Base-by-base conservation (phyloP, 2,329 filamentous ascomycete species). In the Alternaria longipes region DNA sequence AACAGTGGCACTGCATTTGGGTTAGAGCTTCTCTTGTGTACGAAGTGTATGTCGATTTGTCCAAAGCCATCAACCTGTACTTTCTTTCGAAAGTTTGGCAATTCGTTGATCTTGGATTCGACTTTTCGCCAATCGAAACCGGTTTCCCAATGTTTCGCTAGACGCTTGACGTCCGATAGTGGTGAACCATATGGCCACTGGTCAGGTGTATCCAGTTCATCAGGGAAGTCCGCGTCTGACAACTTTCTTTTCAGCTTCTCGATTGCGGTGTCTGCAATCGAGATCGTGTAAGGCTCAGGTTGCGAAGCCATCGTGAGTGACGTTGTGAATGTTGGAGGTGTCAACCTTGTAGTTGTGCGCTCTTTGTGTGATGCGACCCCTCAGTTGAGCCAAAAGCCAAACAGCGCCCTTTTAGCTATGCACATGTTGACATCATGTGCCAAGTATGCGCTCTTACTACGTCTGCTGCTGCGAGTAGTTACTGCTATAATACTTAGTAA, bases 131-230 rank as follows among this genome's bases (percentile, higher is more conserved):
- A 92, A 73, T 90, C 84, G 70, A 84, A 88, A 0, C 71, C 71
- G 5, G 84, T 78, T 38, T 82, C 79, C 89, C 89, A 91, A 66
- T 86, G 81, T 5, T 80, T 75, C 2, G 84, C 80, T 22, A 91
- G 80, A 9, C 87, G 82, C 69, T 87, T 87, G 59, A 91, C 77
- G 56, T 90, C 87, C 2, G 79, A 76, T 0, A 90, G 75, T 0
- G 88, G 88, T 11, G 85, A 81, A 16, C 89, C 89, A 66, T 88
- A 85, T 16, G 84, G 81, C 87, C 87, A 87, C 44, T 86, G 73
- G 12, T 76, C 67, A 14, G 59, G 47, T 16, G 70, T 67, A n/a
- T 77, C 74, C 4, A 81, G 79, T 71, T 89, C 87, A 68, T 87
- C 83, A 0, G 87, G 87, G 50, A 87, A 87, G 8, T 81, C 81